Conservation (phyloP, 768 basidiomycete species). For the Jaapia argillacea region DNA sequence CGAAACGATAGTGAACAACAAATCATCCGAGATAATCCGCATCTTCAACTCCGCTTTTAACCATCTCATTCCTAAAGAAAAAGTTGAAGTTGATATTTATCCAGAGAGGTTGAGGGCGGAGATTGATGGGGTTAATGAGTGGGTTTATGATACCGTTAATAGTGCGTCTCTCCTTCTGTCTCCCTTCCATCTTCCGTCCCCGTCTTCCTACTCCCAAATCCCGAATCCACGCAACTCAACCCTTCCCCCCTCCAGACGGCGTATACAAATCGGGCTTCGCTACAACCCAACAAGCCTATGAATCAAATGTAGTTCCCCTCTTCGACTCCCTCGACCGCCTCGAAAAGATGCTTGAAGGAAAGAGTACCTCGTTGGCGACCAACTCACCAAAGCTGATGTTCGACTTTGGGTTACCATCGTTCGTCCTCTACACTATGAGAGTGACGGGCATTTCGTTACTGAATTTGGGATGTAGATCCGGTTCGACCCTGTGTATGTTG, state of each 20-base stretch:
- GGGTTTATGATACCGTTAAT: constrained; percentile 81
- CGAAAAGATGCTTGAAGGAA: constrained; percentile 68
- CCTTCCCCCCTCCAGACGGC: constrained; percentile 37
- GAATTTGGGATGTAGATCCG: constrained; percentile 71
- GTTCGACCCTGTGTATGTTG: constrained; percentile 84
- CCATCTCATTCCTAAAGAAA: constrained; percentile 52
- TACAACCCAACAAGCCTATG: constrained; percentile 70
- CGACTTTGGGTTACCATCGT: constrained; percentile 93
- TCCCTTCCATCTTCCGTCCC: no score
- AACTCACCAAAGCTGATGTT: constrained; percentile 75
- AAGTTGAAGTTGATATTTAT: constrained; percentile 65
- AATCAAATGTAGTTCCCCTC: constrained; percentile 59
- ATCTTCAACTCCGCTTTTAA: constrained; percentile 87
- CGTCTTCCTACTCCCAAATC: neutral
- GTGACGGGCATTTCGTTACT: neutral
- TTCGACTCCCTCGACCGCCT: constrained; percentile 75
- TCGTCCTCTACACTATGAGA: constrained; percentile 15
- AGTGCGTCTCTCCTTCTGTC: constrained; percentile 35
- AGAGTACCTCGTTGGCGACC: constrained; percentile 76
- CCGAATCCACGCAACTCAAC: neutral
- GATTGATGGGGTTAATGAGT: constrained; percentile 80
- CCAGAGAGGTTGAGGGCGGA: constrained; percentile 59
- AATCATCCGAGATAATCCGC: constrained; percentile 90
- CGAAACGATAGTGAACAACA: constrained; percentile 89
- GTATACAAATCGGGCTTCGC: constrained; percentile 92